Percentiles rank a stretch among this genome's conserved stretches.
Conservation (phyloP, 345 rosid genomes). For the Brassica carinata region DNA sequence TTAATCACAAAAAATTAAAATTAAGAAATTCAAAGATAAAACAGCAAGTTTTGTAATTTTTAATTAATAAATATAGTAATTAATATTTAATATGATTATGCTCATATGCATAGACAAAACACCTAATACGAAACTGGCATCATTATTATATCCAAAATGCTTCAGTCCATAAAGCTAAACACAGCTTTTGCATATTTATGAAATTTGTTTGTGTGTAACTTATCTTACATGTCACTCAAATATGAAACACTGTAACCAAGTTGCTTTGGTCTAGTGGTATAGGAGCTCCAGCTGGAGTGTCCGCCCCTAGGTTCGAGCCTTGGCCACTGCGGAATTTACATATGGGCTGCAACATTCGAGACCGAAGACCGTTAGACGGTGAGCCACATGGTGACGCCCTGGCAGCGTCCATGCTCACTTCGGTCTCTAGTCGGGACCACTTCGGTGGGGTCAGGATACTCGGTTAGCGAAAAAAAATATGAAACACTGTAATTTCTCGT, state of each 20-base stretch:
- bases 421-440: too few species aligned
- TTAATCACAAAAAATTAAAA: background rate
- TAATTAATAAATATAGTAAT: background rate
- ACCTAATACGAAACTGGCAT: background rate
- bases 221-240: background rate
- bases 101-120: background rate
- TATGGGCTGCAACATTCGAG: too few species aligned
- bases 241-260: background rate
- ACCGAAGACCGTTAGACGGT: too few species aligned
- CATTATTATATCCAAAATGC: background rate
- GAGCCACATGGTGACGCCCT: too few species aligned
- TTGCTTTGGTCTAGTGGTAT: too few species aligned
- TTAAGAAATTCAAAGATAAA: background rate
- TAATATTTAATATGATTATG: background rate
- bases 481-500: too few species aligned
- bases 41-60: background rate
- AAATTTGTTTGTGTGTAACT: background rate
- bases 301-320: too few species aligned
- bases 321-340: too few species aligned
- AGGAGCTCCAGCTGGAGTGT: too few species aligned
- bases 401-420: too few species aligned
- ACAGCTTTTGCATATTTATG: background rate
- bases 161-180: background rate
- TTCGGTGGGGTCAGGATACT: too few species aligned
- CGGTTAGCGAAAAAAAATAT: too few species aligned